Conservation (phyloP, 805 yeast genomes). For the Suhomyces pyralidae region DNA sequence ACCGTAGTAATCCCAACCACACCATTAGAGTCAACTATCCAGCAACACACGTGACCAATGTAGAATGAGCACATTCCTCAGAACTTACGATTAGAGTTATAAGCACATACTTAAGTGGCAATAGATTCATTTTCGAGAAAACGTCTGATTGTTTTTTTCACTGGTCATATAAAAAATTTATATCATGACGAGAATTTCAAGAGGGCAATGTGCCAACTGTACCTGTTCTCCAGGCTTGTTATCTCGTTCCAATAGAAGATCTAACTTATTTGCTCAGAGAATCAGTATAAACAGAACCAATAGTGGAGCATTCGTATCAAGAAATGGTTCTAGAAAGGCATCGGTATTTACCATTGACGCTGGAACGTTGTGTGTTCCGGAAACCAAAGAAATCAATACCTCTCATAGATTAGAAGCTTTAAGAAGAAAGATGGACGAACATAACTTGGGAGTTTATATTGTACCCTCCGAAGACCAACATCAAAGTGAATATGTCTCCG, state of each 20-base stretch:
- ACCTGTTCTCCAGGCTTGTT: conserved; percentile 82
- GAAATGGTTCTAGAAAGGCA: conserved; percentile 34
- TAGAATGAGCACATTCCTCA: neutral
- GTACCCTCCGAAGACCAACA: conserved; percentile 63
- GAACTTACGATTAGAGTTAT: neutral
- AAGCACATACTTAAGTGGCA: neutral
- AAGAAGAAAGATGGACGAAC: conserved; percentile 37
- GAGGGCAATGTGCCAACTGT: conserved; percentile 64
- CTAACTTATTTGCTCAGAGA: conserved; percentile 45
- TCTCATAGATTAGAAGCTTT: conserved; percentile 29
- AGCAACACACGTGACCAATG: neutral
- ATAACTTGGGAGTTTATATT: conserved; percentile 52
- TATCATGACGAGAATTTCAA: conserved; percentile 27
- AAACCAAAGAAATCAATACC: conserved; percentile 51
- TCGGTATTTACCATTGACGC: conserved; percentile 43
- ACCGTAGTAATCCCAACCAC: neutral
- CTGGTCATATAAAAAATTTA: neutral
- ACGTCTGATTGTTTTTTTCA: neutral
- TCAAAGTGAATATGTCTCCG: conserved; percentile 59
- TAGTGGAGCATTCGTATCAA: conserved; percentile 19
- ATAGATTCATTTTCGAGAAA: neutral
- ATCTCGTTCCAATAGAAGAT: conserved; percentile 61
- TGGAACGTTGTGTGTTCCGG: conserved; percentile 40
- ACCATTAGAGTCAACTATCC: neutral
- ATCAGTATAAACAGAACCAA: conserved; percentile 26